Evolutionary conservation across 257 asterid genomes (phyloP), one percentile per base, ranked within the genome.

Genomic region (Ocimum tenuiflorum): DNA sequence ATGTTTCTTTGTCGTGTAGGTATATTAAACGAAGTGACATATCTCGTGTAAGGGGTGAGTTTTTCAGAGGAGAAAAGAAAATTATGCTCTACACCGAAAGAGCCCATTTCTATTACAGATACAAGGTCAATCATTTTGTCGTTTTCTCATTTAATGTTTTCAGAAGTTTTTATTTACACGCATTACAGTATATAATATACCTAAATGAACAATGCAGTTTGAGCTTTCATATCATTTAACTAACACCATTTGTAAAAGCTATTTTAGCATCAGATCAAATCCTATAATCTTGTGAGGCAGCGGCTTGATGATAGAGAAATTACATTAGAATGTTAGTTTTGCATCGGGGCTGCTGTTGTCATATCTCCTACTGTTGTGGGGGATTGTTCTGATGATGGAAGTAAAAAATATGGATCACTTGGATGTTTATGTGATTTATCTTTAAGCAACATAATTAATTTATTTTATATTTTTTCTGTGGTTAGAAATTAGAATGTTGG

Each of bases 31-130:
- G 82, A 63, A 79, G 80, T 50, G 97, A 92, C 68, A 92, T 89
- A 71, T 89, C 99, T 75, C 89, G 71, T 38, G 97, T 88, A 48
- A 82, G 97, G 72, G 89, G 86, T 67, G 81, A 91, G 86, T 92
- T 92, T 76, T 92, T 82, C 57, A 77, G 91, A 60, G 91, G 90
- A 51, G 83, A 82, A 54, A 83, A 81, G 82, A 89, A 88, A 77
- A 87, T 92, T 57, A 80, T 92, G 83, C 88, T 92, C 52, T 92
- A 92, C 81, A 86, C 96, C 1, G 99, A 92, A 80, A 86, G 99
- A 82, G 91, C 96, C 78, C 97, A 92, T 76, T 92, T 89, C 87
- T 92, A 87, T 79, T 91, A 83, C 81, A 76, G 99, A 87, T 92
- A 92, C 83, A 92, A 92, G 97, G 97, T 92, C 52, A 63, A 24